phyloP scores from a whole-genome alignment of 352 stramenopile genomes.

The Globisporangium iwayamae region DNA sequence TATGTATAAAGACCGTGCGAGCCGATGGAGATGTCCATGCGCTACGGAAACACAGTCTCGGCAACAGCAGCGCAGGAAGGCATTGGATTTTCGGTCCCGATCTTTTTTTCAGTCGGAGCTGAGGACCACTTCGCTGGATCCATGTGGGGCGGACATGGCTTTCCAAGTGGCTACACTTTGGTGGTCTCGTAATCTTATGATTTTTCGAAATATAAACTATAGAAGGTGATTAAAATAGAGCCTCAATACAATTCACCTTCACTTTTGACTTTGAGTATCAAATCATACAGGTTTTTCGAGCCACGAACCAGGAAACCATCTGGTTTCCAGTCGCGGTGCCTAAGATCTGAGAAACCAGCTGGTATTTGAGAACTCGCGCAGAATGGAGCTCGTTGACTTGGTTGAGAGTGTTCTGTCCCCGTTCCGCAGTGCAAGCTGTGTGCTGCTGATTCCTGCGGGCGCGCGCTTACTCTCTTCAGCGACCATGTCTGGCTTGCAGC shows the following conservation, averaged over 20 bases:
- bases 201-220: slow-evolving; percentile 4
- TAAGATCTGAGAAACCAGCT: slow-evolving; percentile 15
- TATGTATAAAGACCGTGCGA: background rate
- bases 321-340: background rate
- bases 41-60: background rate
- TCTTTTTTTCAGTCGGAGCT: slow-evolving; percentile 7
- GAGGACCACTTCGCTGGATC: slow-evolving; percentile 5
- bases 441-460: background rate
- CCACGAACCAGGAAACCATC: background rate
- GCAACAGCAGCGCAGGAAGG: background rate
- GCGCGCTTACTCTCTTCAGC: background rate
- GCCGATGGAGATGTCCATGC: background rate
- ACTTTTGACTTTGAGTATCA: background rate
- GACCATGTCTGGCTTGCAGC: background rate
- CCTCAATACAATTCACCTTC: background rate
- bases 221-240: slow-evolving; percentile 11
- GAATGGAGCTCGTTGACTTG: background rate
- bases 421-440: background rate
- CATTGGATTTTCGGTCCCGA: slow-evolving; percentile 14
- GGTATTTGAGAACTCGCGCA: slow-evolving; percentile 27
- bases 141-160: slow-evolving; percentile 3
- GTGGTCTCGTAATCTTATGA: background rate
- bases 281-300: background rate
- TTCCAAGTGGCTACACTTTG: slow-evolving; percentile 9
- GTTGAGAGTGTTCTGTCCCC: background rate